A percentile compares a stretch with the other conserved stretches of the same genome.
Evolutionary conservation across 495 filamentous ascomycete genomes (phyloP).

Genomic region (Hypoxylon lienhwacheense): DNA sequence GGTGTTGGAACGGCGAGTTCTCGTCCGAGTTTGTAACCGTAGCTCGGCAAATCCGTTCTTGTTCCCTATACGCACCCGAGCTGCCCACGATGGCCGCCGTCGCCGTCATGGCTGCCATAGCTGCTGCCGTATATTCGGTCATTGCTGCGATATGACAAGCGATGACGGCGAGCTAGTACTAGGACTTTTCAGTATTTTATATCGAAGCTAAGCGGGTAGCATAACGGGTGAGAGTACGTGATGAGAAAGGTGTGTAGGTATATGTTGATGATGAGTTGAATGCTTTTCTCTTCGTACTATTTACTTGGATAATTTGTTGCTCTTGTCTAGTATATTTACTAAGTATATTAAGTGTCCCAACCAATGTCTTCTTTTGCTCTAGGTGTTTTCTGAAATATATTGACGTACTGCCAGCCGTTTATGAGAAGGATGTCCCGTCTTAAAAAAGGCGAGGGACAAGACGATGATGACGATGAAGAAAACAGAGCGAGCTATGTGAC

Average conservation of each 20-base stretch:
- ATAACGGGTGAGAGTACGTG: neutral
- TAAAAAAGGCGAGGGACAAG: neutral
- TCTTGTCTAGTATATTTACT: neutral
- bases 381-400: too few species aligned
- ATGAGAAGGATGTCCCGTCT: neutral
- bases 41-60: slow-evolving; percentile 8
- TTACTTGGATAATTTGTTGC: neutral
- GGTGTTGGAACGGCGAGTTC: slow-evolving; percentile 20
- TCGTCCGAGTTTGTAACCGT: slow-evolving; percentile 3
- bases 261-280: neutral
- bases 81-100: slow-evolving; percentile 20
- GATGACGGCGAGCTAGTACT: neutral
- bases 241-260: neutral
- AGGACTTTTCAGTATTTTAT: neutral
- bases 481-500: neutral
- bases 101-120: slow-evolving; percentile 16
- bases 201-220: neutral
- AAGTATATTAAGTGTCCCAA: neutral
- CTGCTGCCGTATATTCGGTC: slow-evolving; percentile 19
- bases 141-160: neutral
- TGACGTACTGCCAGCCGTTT: too few species aligned
- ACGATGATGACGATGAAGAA: neutral
- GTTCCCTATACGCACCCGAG: slow-evolving; percentile 6
- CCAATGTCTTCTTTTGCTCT: neutral
- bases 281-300: neutral